Base-by-base conservation (phyloP, 2,329 filamentous ascomycete genomes). In the Fusarium metavorans region DNA sequence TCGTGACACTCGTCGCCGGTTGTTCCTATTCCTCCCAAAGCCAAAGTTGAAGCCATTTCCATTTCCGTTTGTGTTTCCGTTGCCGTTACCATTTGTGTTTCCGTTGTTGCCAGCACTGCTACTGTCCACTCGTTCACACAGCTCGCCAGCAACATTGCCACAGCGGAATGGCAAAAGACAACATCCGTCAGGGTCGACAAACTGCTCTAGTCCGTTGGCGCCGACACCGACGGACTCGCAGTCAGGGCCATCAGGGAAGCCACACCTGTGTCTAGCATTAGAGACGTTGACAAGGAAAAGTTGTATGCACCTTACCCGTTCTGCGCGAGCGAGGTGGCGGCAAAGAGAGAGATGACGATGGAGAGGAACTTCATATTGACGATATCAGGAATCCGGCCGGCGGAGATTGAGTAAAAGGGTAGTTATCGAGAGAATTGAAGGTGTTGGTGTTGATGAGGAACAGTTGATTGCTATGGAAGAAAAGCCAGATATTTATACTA, bases 101-200 rank as follows among this genome's bases (percentile, higher is more conserved):
- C 27, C 27, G 14, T 37, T 37, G n/a, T 23, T 35, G 11, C 23
- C 35, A 14, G 8, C 35, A 9, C 8, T 39, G 32, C 6, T 54
- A 14, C 30, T 34, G 9, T 20, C 18, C 10, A 68, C 66, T 8
- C 61, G 45, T 50, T 65, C 66, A 18, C 66, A 68, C 14, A 34
- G 23, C 27, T 68, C 61, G 5, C 66, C 66, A 9, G 52, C 66
- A 60, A 59, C 60, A 5, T 68, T 68, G 1, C 66, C 66, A n/a
- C 66, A 68, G 20, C 66, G 66, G 4, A 64, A 20, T 6, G 66
- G 66, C 23, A 68, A 39, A 14, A 64, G 60, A 30, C 66, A 68
- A 6, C 66, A 68, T 8, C 66, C 66, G 6, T 68, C 66, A 20
- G 39, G 39, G 2, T 68, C 66, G 9, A 43, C 60, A 14, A 68